phyloP scores from a whole-genome alignment of 2,329 filamentous ascomycete genomes.

The Ceratocystiopsis brevicomis region DNA sequence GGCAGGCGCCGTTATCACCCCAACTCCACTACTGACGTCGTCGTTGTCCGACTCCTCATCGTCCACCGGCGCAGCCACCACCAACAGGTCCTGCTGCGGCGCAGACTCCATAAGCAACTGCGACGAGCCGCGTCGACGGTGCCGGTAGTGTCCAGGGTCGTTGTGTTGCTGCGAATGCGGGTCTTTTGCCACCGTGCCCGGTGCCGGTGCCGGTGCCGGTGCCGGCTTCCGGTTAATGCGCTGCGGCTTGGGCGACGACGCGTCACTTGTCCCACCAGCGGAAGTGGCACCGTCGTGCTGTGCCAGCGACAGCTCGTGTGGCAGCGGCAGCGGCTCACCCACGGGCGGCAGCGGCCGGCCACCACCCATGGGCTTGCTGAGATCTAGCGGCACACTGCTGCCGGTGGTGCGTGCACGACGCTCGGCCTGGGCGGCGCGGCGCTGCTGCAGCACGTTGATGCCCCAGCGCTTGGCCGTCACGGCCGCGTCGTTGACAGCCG shows the following conservation, averaged over 20 bases:
- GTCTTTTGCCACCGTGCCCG: neutral
- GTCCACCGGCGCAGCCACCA: conserved; percentile 7
- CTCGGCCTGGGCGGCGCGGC: conserved; percentile 10
- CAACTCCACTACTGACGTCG: neutral
- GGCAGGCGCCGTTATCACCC: neutral
- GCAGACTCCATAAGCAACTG: neutral
- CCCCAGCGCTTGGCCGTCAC: conserved; percentile 40
- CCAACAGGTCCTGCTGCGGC: conserved; percentile 4
- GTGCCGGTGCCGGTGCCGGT: too few species aligned
- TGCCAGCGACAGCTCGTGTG: conserved; percentile 14
- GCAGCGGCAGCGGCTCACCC: conserved; percentile 57
- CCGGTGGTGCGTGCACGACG: neutral
- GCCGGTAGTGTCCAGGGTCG: too few species aligned
- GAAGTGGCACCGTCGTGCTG: neutral
- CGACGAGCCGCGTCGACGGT: neutral
- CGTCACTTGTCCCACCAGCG: too few species aligned
- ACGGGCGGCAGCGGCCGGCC: conserved; percentile 68
- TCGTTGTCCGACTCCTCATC: conserved; percentile 3
- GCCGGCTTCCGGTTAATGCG: neutral
- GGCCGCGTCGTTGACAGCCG: conserved; percentile 34
- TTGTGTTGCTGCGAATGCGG: neutral
- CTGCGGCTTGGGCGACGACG: too few species aligned
- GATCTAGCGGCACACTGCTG: conserved; percentile 19
- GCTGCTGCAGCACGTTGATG: conserved; percentile 30
- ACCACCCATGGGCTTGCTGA: conserved; percentile 57